Base-by-base conservation (phyloP, 306 rosid species). In the Prunus campanulata region DNA sequence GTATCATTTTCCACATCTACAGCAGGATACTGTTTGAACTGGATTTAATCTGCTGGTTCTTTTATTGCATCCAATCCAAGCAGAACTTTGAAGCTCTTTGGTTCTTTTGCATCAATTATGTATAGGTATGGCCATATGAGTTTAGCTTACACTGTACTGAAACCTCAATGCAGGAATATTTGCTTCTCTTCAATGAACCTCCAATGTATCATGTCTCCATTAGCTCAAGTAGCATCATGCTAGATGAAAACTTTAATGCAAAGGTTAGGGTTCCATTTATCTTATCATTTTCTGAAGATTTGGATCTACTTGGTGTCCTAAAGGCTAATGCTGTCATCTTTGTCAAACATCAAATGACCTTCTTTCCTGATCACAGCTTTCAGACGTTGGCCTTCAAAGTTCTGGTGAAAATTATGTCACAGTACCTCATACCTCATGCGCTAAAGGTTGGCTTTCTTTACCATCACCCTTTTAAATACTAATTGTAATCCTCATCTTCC, bases 151-250 rank as follows among this genome's bases (percentile, higher is more conserved):
- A 9, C 5, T 19, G 54, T 27, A 16, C 20, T 13, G 22, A 22
- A 54, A 66, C 74, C 80, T 62, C 78, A 27, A 49, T 80, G 89
- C 91, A 94, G 97, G 96, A 94, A 68, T 94, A 94, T 80, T 88
- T 94, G 85, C 86, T 90, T 86, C 88, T 87, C 69, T 94, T 94
- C 88, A 87, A 78, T 74, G 95, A 94, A 48, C 97, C 90, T 20
- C 97, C 94, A 6, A 83, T 83, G 73, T 87, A 84, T 75, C 91
- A 89, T 51, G 93, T 94, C 78, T 89, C 97, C 77, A 86, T 94
- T 72, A 84, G 80, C 88, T 86, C 98, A 18, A 81, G 91, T 89
- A 92, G 83, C 74, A 83, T 94, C 49, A 94, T 92, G 96, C 78
- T 94, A 73, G 98, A 94, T 51, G 95, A 94, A 65, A 84, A 82